Base-by-base conservation (phyloP, 345 rosid genomes). In the Crucihimalaya himalaica region DNA sequence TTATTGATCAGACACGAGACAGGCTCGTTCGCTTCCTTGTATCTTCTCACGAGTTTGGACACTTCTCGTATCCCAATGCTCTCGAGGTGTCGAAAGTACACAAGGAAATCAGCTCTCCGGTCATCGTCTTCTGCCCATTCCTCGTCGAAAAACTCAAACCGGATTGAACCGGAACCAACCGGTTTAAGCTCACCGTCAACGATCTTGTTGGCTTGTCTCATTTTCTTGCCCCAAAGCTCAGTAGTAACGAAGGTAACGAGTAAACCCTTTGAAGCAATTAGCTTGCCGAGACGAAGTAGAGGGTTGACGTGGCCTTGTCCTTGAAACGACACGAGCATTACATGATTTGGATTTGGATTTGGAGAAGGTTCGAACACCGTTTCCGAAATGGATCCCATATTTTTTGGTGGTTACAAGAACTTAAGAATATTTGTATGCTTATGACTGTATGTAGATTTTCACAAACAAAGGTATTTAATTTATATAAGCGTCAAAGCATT, bases 291-390 rank as follows among this genome's bases (percentile, higher is more conserved):
- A 43, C 92, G 71, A 4, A 89, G 88, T 18, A 89, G 81, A 12
- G 97, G 96, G 76, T 84, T 89, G 3, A 92, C 83, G 54, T 86
- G 92, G 69, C 96, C 96, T 78, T 92, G 94, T 43, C 85, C 97
- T 0, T 85, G 85, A 78, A 92, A 92, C 5, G 93, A 89, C 51
- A 92, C 87, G 2, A 92, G 80, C 64, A 92, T 66, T 2, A 92
- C 85, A 74, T 92, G 97, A 68, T 3, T 8, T 73, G 25, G 57
- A 2, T 14, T 71, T 8, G 61, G 28, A 13, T 46, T 0, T 42
- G 64, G 11, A 16, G 42, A 56, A 56, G 51, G 4, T 8, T 62
- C 63, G 0, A 39, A 39, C 34, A 39, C 69, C 76, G 21, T 57
- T 57, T 25, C 25, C 8, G 64, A 29, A 29, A 43, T 57, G 9